phyloP scores from a whole-genome alignment of 768 basidiomycete species.

The Podaxis sp. region DNA sequence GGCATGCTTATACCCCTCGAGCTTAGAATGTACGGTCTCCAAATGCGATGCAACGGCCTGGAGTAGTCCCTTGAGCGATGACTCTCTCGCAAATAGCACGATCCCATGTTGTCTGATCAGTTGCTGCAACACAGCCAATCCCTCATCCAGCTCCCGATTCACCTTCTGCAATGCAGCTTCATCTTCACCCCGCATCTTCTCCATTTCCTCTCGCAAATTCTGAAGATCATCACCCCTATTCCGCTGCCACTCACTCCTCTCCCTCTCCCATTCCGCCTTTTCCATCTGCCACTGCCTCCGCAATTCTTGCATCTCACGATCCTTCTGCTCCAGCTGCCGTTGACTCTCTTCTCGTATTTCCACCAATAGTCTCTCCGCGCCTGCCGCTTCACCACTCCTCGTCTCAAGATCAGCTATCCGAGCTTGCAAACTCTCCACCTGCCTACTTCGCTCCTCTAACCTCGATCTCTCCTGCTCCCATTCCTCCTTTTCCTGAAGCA shows the following conservation, averaged over 20 bases:
- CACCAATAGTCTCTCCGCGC: slow-evolving; percentile 37
- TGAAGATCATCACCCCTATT: slow-evolving; percentile 47
- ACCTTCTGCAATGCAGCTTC: slow-evolving; percentile 34
- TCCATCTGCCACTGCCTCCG: slow-evolving; percentile 42
- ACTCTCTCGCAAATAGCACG: slow-evolving; percentile 51
- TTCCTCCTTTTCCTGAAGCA: slow-evolving; percentile 47
- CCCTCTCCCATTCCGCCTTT: slow-evolving; percentile 48
- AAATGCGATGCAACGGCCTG: slow-evolving; percentile 53
- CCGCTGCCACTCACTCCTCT: slow-evolving; percentile 47
- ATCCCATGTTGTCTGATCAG: slow-evolving; percentile 61
- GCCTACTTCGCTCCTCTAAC: slow-evolving; percentile 38
- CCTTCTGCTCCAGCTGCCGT: slow-evolving; percentile 41
- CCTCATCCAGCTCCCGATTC: slow-evolving; percentile 51
- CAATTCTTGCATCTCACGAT: slow-evolving; percentile 37
- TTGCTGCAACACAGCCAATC: slow-evolving; percentile 43
- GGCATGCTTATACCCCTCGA: slow-evolving; percentile 41
- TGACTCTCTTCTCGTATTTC: slow-evolving; percentile 33
- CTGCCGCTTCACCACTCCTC: slow-evolving; percentile 35
- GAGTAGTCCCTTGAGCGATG: slow-evolving; percentile 49
- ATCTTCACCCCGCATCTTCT: slow-evolving; percentile 43
- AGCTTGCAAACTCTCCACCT: slow-evolving; percentile 38
- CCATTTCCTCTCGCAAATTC: slow-evolving; percentile 45
- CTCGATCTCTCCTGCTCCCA: slow-evolving; percentile 52
- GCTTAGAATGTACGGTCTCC: slow-evolving; percentile 42
- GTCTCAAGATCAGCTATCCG: slow-evolving; percentile 39